A percentile compares a stretch with the other conserved stretches of the same genome.
Evolutionary conservation across 441 rosid species (phyloP).

Genomic region (Erodium texanum): DNA sequence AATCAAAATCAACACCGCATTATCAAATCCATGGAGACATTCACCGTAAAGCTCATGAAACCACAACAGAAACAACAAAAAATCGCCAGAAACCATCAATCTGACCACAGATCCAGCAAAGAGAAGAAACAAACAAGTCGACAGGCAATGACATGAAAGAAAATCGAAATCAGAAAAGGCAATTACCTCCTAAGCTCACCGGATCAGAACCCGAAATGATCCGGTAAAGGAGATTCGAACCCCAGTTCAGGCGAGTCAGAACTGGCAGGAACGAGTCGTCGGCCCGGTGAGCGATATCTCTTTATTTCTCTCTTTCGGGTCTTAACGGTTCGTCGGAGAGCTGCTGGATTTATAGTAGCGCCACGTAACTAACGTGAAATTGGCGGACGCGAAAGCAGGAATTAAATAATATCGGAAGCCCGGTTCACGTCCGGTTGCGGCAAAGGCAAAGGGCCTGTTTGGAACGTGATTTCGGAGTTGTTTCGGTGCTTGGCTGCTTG

Average conservation of each 20-base stretch:
- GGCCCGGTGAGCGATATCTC: not conserved
- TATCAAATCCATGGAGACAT: not conserved
- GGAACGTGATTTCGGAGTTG: not conserved
- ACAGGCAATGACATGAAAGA: not conserved
- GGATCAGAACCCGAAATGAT: not conserved
- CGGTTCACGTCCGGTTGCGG: not conserved
- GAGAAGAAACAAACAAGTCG: not conserved
- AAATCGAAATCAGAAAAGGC: not conserved
- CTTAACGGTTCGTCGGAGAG: not conserved
- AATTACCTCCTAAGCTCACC: not conserved
- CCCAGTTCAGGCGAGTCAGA: not conserved
- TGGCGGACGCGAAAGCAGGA: not conserved
- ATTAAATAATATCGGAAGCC: not conserved
- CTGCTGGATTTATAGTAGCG: not conserved
- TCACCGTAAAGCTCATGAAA: not conserved
- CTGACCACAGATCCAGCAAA: not conserved
- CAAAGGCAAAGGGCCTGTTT: not conserved
- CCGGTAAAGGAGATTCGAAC: not conserved
- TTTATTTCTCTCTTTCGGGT: not conserved
- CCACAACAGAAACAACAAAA: not conserved
- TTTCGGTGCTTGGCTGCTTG: conserved; percentile 3
- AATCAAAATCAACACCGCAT: not conserved
- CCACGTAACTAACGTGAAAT: conserved; percentile 1
- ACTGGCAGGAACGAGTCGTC: conserved; percentile 1
- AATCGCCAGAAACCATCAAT: not conserved